Evolutionary conservation across 2,329 filamentous ascomycete genomes (phyloP), one percentile per base, ranked within the genome.

Genomic region (Trichoderma harzianum): DNA sequence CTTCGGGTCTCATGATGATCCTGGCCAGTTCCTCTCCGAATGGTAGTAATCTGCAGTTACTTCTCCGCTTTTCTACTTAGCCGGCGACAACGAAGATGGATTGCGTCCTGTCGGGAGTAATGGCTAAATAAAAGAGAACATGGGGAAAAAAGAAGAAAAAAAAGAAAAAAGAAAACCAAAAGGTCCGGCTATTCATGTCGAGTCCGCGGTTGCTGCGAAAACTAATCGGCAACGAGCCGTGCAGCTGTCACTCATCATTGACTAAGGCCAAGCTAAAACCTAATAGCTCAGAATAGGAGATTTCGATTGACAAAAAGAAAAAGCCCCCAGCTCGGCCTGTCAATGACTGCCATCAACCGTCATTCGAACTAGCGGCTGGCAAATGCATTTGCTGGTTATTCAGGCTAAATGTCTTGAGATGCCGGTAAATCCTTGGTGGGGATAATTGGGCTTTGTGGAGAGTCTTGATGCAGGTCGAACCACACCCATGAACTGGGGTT

Each of bases 21-120:
- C 66, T 32, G 18, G 55, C 18, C 26, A 21, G 16, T 36, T 67
- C 64, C 30, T 39, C 66, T 57, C 36, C 12, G 32, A 32, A 60
- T 21, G 18, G 28, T 47, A 47, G 34, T 32, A 47, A 51, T 24
- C 36, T 69, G 55, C 55, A 53, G 47, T 7, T 26, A 6, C 18
- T 51, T 26, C 66, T 57, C 66, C 66, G 66, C 66, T 60, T 69
- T 69, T 51, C 53, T 51, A 69, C 66, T 69, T 69, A 69, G 66
- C 66, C 66, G 66, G 66, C 21, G 16, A 68, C 10, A 16, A 60
- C 28, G 26, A 51, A 51, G 14, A 69, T 36, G 55, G 18, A 51
- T 34, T 28, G 5, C 26, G 36, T 51, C 36, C 55, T 61, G 12
- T 61, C 53, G 24, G 55, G 39, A 58, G 65, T 61, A 61, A 26